Evolutionary conservation across 768 basidiomycete genomes (phyloP), one percentile per base, ranked within the genome.

Genomic region (Albatrellus ellisii): DNA sequence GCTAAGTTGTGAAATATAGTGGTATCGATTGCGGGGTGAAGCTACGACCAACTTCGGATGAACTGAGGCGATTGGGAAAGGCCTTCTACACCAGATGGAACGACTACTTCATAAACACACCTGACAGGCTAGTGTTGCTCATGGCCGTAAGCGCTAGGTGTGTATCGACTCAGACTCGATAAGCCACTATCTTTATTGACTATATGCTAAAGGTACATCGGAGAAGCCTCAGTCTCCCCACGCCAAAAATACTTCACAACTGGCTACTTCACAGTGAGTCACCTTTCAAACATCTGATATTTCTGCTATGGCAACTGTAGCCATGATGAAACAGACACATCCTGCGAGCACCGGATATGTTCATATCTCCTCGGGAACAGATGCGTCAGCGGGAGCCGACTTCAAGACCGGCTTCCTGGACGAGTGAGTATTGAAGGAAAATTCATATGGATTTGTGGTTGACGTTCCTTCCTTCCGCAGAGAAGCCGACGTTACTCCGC

Each of bases 401-500:
- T 58, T 56, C 45, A 50, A 52, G 17, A 42, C 52, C 0, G 54
- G 51, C 26, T 55, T 31, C 44, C 48, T 56, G 27, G 49, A 51
- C 25, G 26, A 38, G 52, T 55, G 20, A 14, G 54, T 33, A 10
- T 10, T 36, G 7, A 22, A 36, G 6, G 1, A 3, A 22, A 11
- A n/a, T n/a, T n/a, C n/a, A n/a, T n/a, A n/a, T n/a, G n/a, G n/a
- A n/a, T n/a, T 22, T 20, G 17, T 37, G 21, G 8, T 17, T 39
- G 4, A 9, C 14, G 12, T 26, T 4, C 14, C 38, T 4, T n/a
- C 6, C 26, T 24, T 3, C 31, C 1, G 43, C 27, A 59, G 57
- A 3, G 36, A 44, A 20, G 55, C 46, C 6, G 59, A 60, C 36
- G 24, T 79, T 3, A 64, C 54, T 0, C 57, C 67, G 15, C 47